These are phyloP conservation scores for Akanthomyces lecanii DNA, from an alignment of 2,329 filamentous ascomycete species.

Conservation along the genomic window DNA sequence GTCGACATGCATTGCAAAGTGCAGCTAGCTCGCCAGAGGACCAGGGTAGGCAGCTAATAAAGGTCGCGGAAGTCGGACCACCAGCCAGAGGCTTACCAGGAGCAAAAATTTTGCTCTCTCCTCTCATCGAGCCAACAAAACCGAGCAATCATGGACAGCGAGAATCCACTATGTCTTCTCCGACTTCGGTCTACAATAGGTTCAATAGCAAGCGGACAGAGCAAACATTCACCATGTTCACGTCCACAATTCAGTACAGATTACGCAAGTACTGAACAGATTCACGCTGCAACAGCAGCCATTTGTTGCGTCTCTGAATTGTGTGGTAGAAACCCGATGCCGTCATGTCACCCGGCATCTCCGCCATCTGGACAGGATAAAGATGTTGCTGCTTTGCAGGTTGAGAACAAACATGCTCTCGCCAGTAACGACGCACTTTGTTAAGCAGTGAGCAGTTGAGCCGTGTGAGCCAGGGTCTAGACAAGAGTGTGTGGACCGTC, in stretches of 20 bases:
- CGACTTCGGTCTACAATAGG: background rate
- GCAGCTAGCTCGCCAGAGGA: background rate
- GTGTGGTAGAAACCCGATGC: too few species aligned
- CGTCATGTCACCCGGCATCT: too few species aligned
- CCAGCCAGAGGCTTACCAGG: background rate
- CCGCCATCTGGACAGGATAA: too few species aligned
- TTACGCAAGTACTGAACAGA: background rate
- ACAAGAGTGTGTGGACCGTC: conserved; percentile 5
- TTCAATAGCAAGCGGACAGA: background rate
- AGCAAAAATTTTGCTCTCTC: background rate
- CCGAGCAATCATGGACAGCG: background rate
- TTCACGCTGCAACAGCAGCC: background rate
- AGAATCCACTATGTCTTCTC: background rate
- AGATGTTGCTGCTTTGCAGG: background rate
- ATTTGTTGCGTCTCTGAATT: too few species aligned
- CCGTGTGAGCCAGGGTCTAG: background rate
- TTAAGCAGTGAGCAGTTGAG: background rate
- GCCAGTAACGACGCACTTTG: background rate
- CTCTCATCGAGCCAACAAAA: background rate
- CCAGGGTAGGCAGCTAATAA: background rate
- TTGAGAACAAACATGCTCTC: too few species aligned
- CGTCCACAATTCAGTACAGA: too few species aligned
- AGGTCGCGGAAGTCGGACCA: conserved; percentile 13
- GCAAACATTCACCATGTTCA: background rate
- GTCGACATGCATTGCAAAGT: background rate